These are phyloP conservation scores for Artemisia tridentata DNA, from an alignment of 129 eudicot genomes.

Conservation along the genomic window DNA sequence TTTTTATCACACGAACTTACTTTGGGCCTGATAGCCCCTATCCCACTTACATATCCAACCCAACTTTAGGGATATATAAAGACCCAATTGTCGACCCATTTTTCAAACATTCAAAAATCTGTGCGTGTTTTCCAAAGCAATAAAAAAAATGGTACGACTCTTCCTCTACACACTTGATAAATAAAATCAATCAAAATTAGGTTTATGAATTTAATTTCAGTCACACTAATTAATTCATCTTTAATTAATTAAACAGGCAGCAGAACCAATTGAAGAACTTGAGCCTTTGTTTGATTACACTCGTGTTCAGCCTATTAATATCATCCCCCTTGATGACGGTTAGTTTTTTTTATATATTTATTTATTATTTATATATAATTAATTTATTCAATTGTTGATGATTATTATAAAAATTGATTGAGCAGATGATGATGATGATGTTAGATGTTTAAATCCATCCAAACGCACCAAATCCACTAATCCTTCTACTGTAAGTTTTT, in stretches of 20 bases:
- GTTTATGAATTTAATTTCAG: neutral
- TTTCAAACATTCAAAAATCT: neutral
- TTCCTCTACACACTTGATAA: too few species aligned
- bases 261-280: constrained; percentile 60
- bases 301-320: constrained; percentile 66
- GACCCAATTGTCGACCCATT: neutral
- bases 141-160: too few species aligned
- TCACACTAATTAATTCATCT: neutral
- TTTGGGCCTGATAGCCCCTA: too few species aligned
- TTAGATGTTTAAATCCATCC: constrained; percentile 22
- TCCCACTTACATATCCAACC: too few species aligned
- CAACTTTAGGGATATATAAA: too few species aligned
- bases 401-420: constrained; percentile 7
- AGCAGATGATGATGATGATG: constrained; percentile 51
- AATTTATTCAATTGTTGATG: constrained; percentile 8
- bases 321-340: constrained; percentile 52
- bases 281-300: constrained; percentile 89
- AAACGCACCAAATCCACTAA: constrained; percentile 43
- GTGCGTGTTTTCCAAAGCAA: neutral
- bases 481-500: constrained; percentile 41
- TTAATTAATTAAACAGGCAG: neutral
- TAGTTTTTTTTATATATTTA: neutral
- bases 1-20: too few species aligned
- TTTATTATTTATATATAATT: neutral
- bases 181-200: neutral